Percentiles rank a stretch among this genome's conserved stretches.
Conservation (phyloP, 805 yeast genomes). For the Cephaloascus fragrans region DNA sequence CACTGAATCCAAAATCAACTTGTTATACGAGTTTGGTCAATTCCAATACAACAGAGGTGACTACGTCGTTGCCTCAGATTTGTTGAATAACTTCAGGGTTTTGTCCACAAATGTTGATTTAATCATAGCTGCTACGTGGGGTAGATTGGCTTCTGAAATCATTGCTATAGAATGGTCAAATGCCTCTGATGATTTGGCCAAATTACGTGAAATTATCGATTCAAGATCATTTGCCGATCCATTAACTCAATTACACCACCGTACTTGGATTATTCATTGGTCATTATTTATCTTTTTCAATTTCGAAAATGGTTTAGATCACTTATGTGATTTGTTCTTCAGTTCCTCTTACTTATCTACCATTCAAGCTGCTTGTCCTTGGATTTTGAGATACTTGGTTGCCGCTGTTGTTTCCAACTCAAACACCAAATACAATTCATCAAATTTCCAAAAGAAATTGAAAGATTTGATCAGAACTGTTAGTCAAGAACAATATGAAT, state of each 20-base stretch:
- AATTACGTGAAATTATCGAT: conserved; percentile 50
- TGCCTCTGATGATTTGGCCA: conserved; percentile 42
- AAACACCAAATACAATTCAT: conserved; percentile 16
- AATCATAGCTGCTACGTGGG: conserved; percentile 55
- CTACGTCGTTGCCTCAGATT: conserved; percentile 48
- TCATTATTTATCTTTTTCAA: conserved; percentile 55
- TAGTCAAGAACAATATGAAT: conserved; percentile 55
- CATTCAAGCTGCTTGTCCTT: conserved; percentile 63
- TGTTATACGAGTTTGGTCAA: conserved; percentile 49
- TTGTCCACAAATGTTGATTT: conserved; percentile 41
- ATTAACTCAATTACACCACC: conserved; percentile 47
- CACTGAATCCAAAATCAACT: conserved; percentile 36
- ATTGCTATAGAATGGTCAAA: conserved; percentile 41
- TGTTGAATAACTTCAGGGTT: conserved; percentile 46
- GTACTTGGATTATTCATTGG: conserved; percentile 67
- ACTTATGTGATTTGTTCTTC: conserved; percentile 47
- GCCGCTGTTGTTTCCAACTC: conserved; percentile 43
- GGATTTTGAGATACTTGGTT: conserved; percentile 57
- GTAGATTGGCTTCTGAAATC: conserved; percentile 54
- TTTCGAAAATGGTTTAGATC: conserved; percentile 39
- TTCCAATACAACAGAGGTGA: conserved; percentile 57
- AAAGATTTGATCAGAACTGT: conserved; percentile 50
- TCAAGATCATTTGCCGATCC: conserved; percentile 43
- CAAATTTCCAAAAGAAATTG: conserved; percentile 39
- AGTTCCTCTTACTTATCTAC: conserved; percentile 52